Conservation (phyloP, 139 green algal genomes). For the Chlorella sp. region DNA sequence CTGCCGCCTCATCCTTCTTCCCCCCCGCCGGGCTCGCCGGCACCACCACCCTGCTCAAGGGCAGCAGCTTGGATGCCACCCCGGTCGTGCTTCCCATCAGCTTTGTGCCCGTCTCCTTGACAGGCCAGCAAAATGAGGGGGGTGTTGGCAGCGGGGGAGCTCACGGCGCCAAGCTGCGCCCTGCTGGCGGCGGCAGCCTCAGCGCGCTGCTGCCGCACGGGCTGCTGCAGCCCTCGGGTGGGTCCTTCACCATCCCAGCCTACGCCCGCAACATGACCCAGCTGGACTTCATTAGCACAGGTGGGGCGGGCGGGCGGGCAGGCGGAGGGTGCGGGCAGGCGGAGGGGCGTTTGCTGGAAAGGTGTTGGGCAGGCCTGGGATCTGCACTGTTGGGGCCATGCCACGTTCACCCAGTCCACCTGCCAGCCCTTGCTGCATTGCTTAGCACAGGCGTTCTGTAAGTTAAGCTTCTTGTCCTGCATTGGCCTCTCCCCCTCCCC, state of each 20-base stretch:
- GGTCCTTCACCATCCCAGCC: slow-evolving; percentile 27
- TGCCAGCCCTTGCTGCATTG: too few species aligned
- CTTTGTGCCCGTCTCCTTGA: background rate
- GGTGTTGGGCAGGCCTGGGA: too few species aligned
- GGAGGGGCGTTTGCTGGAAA: too few species aligned
- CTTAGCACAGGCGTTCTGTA: too few species aligned
- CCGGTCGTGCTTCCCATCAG: slow-evolving; percentile 8
- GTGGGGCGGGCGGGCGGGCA: background rate
- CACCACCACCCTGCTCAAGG: slow-evolving; percentile 8
- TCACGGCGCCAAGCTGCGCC: background rate
- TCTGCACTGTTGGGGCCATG: too few species aligned
- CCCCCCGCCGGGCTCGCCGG: background rate
- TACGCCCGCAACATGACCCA: slow-evolving; percentile 20
- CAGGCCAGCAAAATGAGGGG: background rate
- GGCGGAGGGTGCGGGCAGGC: too few species aligned
- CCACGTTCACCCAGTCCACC: too few species aligned
- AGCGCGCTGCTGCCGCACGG: background rate
- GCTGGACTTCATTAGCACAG: slow-evolving; percentile 33
- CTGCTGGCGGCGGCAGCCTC: background rate
- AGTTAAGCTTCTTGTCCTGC: too few species aligned
- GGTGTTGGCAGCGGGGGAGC: background rate
- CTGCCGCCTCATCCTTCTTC: background rate
- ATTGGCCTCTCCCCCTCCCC: too few species aligned
- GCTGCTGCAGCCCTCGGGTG: background rate
- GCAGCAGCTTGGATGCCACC: background rate